Percentiles rank a stretch among this genome's conserved stretches.
Evolutionary conservation across 805 yeast species (phyloP).

Genomic region (Saccharomyces mikatae): DNA sequence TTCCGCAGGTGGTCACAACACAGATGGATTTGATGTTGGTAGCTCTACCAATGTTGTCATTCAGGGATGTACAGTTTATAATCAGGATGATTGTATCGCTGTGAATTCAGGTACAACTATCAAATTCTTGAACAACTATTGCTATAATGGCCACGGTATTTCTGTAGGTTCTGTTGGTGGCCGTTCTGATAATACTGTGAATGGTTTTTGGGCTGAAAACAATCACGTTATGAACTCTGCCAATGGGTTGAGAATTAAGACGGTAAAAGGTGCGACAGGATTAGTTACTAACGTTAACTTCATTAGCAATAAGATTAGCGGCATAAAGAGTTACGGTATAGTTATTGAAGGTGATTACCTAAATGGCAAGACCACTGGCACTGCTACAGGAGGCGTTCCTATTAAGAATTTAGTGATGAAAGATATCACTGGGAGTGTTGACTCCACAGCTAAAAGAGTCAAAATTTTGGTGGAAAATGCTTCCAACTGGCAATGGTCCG

Average conservation of each 20-base stretch:
- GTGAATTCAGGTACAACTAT: constrained; percentile 12
- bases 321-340: constrained; percentile 10
- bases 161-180: constrained; percentile 17
- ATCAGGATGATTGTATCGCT: constrained; percentile 16
- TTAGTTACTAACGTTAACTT: constrained; percentile 8
- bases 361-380: constrained; percentile 10
- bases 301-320: constrained; percentile 2
- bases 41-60: constrained; percentile 4
- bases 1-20: constrained; percentile 10
- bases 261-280: constrained; percentile 12
- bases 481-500: constrained; percentile 9
- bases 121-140: constrained; percentile 8
- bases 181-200: constrained; percentile 7
- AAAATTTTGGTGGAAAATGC: constrained; percentile 9
- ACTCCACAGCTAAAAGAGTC: constrained; percentile 5
- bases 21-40: constrained; percentile 14
- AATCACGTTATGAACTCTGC: constrained; percentile 7
- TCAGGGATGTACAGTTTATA: constrained; percentile 7
- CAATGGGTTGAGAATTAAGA: constrained; percentile 12
- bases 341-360: constrained; percentile 12
- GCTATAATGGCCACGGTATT: constrained; percentile 15
- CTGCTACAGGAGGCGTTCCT: constrained; percentile 11
- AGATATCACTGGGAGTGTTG: constrained; percentile 10
- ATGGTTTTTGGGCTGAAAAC: constrained; percentile 5
- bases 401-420: constrained; percentile 8